A percentile compares a stretch with the other conserved stretches of the same genome.
These are phyloP conservation scores for Schwanniomyces occidentalis DNA, from an alignment of 805 yeast genomes.

Conservation along the genomic window DNA sequence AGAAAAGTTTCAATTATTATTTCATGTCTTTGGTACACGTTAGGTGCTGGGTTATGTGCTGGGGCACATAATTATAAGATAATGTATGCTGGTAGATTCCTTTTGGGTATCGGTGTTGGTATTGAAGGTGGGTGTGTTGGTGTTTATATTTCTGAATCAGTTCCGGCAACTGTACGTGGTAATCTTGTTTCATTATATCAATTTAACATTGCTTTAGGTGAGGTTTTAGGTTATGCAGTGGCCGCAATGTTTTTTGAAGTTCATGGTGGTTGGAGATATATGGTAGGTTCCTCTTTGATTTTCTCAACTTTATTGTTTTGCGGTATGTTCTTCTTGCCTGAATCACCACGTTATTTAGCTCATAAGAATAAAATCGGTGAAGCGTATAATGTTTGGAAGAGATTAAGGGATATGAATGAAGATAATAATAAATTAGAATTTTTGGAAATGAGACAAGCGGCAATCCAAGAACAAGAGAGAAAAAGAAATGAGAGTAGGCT, in stretches of 20 bases:
- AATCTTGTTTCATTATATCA: slow-evolving; percentile 63
- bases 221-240: slow-evolving; percentile 62
- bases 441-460: slow-evolving; percentile 55
- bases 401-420: slow-evolving; percentile 49
- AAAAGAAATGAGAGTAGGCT: slow-evolving; percentile 32
- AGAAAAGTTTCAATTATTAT: slow-evolving; percentile 55
- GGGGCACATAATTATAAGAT: slow-evolving; percentile 32
- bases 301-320: slow-evolving; percentile 52
- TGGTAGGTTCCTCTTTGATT: slow-evolving; percentile 63
- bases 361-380: slow-evolving; percentile 52
- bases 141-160: slow-evolving; percentile 61
- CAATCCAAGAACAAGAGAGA: slow-evolving; percentile 46
- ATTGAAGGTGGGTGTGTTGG: slow-evolving; percentile 67
- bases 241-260: slow-evolving; percentile 62
- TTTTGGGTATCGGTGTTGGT: slow-evolving; percentile 66
- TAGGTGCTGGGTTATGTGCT: slow-evolving; percentile 62
- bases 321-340: slow-evolving; percentile 58
- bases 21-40: slow-evolving; percentile 59
- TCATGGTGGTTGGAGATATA: slow-evolving; percentile 61
- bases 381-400: slow-evolving; percentile 57
- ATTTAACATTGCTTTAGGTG: slow-evolving; percentile 66
- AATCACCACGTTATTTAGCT: slow-evolving; percentile 60
- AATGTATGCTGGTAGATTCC: slow-evolving; percentile 55
- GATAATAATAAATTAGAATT: slow-evolving; percentile 51
- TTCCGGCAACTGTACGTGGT: slow-evolving; percentile 55